These are phyloP conservation scores for Saturnispora sekii DNA, from an alignment of 805 yeast species.

Conservation along the genomic window DNA sequence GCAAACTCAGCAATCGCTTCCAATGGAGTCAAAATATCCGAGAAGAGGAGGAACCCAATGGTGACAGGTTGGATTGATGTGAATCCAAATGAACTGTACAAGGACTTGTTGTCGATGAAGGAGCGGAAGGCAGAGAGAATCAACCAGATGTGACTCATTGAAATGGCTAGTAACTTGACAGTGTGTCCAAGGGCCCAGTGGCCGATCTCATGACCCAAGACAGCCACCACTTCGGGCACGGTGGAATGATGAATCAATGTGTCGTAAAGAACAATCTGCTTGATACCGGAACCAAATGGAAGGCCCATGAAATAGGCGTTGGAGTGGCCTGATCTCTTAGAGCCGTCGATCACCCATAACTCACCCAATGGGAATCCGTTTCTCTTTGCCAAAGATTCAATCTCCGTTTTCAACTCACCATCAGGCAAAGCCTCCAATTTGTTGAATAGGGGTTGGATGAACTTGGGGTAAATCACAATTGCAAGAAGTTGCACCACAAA, in stretches of 20 bases:
- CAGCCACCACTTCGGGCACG: conserved; percentile 79
- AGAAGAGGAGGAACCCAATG: conserved; percentile 73
- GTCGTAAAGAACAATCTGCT: conserved; percentile 89
- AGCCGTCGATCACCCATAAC: conserved; percentile 89
- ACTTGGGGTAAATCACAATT: conserved; percentile 70
- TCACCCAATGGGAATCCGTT: conserved; percentile 82
- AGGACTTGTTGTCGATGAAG: conserved; percentile 68
- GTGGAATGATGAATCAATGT: conserved; percentile 78
- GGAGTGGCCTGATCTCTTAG: conserved; percentile 91
- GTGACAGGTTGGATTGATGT: conserved; percentile 54
- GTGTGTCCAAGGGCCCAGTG: conserved; percentile 94
- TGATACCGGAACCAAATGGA: conserved; percentile 67
- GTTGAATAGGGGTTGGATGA: conserved; percentile 89
- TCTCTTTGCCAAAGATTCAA: conserved; percentile 66
- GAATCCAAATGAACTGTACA: conserved; percentile 77
- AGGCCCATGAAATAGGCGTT: conserved; percentile 94
- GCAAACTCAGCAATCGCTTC: conserved; percentile 58
- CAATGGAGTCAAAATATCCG: conserved; percentile 69
- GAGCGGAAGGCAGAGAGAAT: conserved; percentile 69
- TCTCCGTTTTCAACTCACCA: conserved; percentile 75
- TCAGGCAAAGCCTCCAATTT: conserved; percentile 82
- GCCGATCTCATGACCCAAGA: conserved; percentile 96
- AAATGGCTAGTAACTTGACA: conserved; percentile 57
- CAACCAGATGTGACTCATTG: conserved; percentile 54
- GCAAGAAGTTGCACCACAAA: conserved; percentile 62